phyloP scores from a whole-genome alignment of 495 filamentous ascomycete genomes.

The Aspergillus nidulans region DNA sequence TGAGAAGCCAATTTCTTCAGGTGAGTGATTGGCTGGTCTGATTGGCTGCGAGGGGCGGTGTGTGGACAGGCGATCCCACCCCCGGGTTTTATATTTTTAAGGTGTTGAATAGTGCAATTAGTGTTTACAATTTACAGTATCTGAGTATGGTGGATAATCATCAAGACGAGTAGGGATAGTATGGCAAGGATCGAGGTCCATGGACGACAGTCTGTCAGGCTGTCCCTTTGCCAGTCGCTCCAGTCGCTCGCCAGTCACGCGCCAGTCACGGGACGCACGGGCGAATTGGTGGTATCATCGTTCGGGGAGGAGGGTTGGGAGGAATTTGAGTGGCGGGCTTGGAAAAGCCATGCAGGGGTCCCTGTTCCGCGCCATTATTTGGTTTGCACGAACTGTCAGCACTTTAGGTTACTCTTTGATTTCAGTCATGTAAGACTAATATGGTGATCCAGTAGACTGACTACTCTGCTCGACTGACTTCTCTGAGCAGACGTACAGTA shows the following conservation, averaged over 20 bases:
- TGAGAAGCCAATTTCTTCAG: background rate
- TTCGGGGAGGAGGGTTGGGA: constrained; percentile 1
- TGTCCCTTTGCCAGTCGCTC: no score
- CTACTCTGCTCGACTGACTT: no score
- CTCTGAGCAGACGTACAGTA: no score
- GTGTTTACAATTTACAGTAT: background rate
- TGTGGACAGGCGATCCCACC: background rate
- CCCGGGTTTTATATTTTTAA: constrained; percentile 9
- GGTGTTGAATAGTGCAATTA: background rate
- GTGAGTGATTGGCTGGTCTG: background rate
- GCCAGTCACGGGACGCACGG: background rate
- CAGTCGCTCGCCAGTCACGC: no score
- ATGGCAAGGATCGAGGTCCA: background rate
- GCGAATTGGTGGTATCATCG: constrained; percentile 2
- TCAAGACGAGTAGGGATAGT: background rate
- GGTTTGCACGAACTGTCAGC: background rate
- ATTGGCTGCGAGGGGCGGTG: constrained; percentile 12
- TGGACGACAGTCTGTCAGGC: background rate
- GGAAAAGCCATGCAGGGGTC: background rate
- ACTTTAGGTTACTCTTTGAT: background rate
- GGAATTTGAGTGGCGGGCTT: background rate
- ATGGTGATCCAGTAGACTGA: no score
- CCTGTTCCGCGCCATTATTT: background rate
- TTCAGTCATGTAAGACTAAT: no score
- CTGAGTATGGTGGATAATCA: no score